A percentile compares a stretch with the other conserved stretches of the same genome.
Conservation (phyloP, 495 filamentous ascomycete species). For the Delitschia confertaspora region DNA sequence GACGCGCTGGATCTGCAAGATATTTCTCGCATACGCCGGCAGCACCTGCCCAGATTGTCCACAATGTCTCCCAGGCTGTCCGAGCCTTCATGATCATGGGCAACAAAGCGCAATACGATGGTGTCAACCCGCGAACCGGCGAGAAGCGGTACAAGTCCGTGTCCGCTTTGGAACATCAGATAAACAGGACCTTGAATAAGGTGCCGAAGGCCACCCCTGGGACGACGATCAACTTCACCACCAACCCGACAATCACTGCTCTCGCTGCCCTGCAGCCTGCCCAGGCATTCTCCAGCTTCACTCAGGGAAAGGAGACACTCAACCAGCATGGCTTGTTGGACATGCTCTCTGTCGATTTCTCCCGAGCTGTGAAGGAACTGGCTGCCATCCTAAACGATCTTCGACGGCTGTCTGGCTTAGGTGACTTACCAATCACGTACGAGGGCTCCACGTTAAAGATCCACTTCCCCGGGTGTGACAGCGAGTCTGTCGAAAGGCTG, state of each 20-base stretch:
- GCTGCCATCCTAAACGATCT: constrained; percentile 72
- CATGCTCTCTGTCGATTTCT: constrained; percentile 78
- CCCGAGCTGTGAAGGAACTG: constrained; percentile 74
- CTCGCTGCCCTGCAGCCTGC: constrained; percentile 51
- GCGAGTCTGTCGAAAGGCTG: constrained; percentile 67
- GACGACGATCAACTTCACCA: constrained; percentile 71
- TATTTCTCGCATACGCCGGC: constrained; percentile 86
- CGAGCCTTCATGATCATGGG: constrained; percentile 85
- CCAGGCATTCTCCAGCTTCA: constrained; percentile 27
- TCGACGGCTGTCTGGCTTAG: constrained; percentile 61
- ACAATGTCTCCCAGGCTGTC: constrained; percentile 85
- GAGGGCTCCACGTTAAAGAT: constrained; percentile 61
- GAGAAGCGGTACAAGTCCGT: constrained; percentile 70
- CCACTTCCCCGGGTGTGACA: constrained; percentile 85
- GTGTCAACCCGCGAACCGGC: constrained; percentile 54
- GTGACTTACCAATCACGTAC: constrained; percentile 73
- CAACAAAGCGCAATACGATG: constrained; percentile 76
- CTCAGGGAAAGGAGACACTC: constrained; percentile 42
- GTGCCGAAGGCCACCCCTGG: constrained; percentile 54
- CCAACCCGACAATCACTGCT: constrained; percentile 80
- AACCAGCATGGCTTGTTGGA: constrained; percentile 75
- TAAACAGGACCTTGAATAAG: constrained; percentile 49
- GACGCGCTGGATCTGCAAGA: constrained; percentile 61
- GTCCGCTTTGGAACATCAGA: constrained; percentile 59
- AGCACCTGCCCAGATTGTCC: constrained; percentile 79